Evolutionary conservation across 192 early-diverging fungal species (phyloP).

Genomic region (Phlyctochytrium planicorne): DNA sequence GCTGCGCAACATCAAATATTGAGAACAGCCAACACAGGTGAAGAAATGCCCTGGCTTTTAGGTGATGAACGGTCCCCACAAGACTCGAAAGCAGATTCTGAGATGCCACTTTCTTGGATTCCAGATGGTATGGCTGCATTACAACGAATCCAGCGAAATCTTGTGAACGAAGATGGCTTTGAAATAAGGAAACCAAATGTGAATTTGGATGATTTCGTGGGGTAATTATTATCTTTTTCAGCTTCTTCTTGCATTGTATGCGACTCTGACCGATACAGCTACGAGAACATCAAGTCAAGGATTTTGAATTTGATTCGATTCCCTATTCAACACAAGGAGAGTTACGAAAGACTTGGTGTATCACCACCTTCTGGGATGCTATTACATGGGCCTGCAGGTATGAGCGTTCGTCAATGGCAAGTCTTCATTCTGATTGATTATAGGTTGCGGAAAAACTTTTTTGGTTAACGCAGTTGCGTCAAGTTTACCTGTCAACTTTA

Average conservation of each 20-base stretch:
- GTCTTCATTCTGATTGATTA: not conserved
- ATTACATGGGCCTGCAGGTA: conserved; percentile 86
- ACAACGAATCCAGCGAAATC: too few relatives aligned
- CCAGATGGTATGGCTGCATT: too few relatives aligned
- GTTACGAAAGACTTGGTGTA: conserved; percentile 63
- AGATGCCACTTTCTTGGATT: too few relatives aligned
- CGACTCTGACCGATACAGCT: conserved; percentile 39
- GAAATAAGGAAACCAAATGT: too few relatives aligned
- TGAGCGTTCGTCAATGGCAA: not conserved
- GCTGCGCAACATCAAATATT: too few relatives aligned
- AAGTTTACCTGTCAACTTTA: conserved; percentile 78
- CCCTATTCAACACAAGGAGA: conserved; percentile 55
- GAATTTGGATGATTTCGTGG: not conserved
- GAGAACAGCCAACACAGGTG: too few relatives aligned
- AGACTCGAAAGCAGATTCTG: too few relatives aligned
- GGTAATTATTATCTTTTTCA: not conserved
- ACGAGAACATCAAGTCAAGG: conserved; percentile 52
- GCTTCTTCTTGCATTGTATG: not conserved
- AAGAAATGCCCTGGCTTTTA: too few relatives aligned
- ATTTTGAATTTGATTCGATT: conserved; percentile 61
- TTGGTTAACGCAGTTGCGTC: conserved; percentile 78
- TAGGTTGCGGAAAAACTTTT: conserved; percentile 90
- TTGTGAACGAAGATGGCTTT: too few relatives aligned
- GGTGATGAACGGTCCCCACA: too few relatives aligned
- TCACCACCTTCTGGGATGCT: conserved; percentile 79